Evolutionary conservation across 2,329 filamentous ascomycete genomes (phyloP).

Genomic region (Ascochyta pisi): DNA sequence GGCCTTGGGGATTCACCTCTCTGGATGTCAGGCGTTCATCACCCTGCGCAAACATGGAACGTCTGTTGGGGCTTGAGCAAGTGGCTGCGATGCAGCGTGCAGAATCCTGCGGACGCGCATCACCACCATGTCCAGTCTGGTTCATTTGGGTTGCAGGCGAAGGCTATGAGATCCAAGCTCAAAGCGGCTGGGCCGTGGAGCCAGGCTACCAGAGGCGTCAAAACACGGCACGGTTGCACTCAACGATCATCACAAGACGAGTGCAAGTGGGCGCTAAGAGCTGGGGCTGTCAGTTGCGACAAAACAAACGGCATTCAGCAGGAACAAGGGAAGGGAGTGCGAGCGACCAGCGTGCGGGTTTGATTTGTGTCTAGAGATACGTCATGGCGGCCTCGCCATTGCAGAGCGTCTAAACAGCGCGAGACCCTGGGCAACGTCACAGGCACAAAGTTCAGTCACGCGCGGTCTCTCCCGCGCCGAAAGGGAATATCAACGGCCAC

Average conservation of each 20-base stretch:
- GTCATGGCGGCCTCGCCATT: not conserved
- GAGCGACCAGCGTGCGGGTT: not conserved
- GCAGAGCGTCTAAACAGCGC: not conserved
- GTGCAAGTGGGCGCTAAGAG: not conserved
- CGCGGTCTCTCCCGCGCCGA: not conserved
- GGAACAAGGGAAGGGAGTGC: not conserved
- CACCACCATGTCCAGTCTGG: constrained; percentile 1
- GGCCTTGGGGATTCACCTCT: not conserved
- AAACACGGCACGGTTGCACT: constrained; percentile 12
- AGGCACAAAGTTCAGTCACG: not conserved
- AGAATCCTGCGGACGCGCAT: not conserved
- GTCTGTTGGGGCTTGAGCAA: not conserved
- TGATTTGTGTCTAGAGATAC: not conserved
- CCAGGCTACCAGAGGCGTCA: constrained; percentile 2
- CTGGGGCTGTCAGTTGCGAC: not conserved
- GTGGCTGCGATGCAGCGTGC: not conserved
- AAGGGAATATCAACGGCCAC: not conserved
- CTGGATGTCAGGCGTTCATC: not conserved
- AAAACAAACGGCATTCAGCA: constrained; percentile 1
- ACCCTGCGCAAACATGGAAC: not conserved
- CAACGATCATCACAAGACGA: constrained; percentile 9
- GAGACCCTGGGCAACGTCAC: not conserved
- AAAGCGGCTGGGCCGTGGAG: constrained; percentile 13
- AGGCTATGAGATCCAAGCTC: constrained; percentile 3
- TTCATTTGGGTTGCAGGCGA: not conserved